These are phyloP conservation scores for Aschersonia sp. DNA, from an alignment of 2,329 filamentous ascomycete genomes.

Conservation along the genomic window DNA sequence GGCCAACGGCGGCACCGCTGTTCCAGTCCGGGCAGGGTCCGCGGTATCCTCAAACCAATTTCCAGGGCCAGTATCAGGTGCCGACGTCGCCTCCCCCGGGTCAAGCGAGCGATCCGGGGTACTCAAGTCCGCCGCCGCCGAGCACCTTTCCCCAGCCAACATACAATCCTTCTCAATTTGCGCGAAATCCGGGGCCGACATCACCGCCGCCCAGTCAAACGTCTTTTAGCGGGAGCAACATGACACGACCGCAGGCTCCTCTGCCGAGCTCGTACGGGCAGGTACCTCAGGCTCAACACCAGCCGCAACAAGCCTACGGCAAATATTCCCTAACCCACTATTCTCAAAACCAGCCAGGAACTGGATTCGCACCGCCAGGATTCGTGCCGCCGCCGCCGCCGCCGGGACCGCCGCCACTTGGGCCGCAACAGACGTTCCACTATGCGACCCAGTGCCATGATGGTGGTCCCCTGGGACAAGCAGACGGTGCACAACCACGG, in stretches of 20 bases:
- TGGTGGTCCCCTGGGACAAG: too few relatives aligned
- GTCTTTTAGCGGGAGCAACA: slow-evolving; percentile 25
- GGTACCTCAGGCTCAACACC: slow-evolving; percentile 12
- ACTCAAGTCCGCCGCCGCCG: slow-evolving; percentile 18
- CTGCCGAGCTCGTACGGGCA: slow-evolving; percentile 31
- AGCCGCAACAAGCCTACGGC: background rate
- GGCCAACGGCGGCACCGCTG: slow-evolving; percentile 24
- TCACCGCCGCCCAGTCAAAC: slow-evolving; percentile 52
- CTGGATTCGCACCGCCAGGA: background rate
- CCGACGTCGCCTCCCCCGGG: slow-evolving; percentile 41
- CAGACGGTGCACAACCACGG: background rate
- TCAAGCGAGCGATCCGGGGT: slow-evolving; percentile 26
- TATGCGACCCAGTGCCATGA: too few relatives aligned
- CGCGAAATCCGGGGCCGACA: slow-evolving; percentile 40
- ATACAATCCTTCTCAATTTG: slow-evolving; percentile 45
- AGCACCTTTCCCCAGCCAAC: slow-evolving; percentile 33
- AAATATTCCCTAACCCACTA: background rate
- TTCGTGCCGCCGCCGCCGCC: slow-evolving; percentile 48
- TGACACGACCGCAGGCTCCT: slow-evolving; percentile 38
- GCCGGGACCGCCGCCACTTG: slow-evolving; percentile 45
- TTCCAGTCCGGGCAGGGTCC: slow-evolving; percentile 31
- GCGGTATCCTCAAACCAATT: slow-evolving; percentile 39
- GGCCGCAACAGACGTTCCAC: slow-evolving; percentile 47
- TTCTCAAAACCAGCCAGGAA: too few relatives aligned
- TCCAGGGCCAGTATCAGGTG: slow-evolving; percentile 43